phyloP scores from a whole-genome alignment of 2,329 filamentous ascomycete species.

The Pseudodiploospora longispora region DNA sequence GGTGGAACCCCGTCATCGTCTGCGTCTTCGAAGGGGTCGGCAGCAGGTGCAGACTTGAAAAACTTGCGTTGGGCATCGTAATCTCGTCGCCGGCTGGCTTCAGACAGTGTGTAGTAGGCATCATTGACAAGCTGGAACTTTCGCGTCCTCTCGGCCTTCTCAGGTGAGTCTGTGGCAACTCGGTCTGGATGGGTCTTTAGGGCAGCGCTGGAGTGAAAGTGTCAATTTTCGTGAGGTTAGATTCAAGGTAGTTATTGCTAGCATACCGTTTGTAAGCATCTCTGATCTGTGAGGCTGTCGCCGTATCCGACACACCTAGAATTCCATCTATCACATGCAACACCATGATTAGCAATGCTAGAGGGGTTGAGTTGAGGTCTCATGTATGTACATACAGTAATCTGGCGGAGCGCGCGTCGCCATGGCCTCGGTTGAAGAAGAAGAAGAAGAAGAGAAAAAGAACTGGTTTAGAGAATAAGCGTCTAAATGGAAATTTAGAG shows the following conservation, averaged over 20 bases:
- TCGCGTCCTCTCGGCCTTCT: slow-evolving; percentile 72
- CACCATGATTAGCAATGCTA: background rate
- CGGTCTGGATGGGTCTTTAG: slow-evolving; percentile 92
- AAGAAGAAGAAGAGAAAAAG: slow-evolving; percentile 1
- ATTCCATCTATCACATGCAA: slow-evolving; percentile 50
- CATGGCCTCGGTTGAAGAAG: slow-evolving; percentile 18
- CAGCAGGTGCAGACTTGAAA: slow-evolving; percentile 18
- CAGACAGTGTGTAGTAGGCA: slow-evolving; percentile 86
- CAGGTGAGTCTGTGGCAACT: slow-evolving; percentile 73
- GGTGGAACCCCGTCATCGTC: slow-evolving; percentile 31
- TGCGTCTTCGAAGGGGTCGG: slow-evolving; percentile 40
- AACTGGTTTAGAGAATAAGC: slow-evolving; percentile 1
- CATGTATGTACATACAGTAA: slow-evolving; percentile 41
- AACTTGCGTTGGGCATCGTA: slow-evolving; percentile 62
- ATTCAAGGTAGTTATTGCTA: background rate
- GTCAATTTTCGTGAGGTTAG: background rate
- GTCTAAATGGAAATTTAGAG: too few relatives aligned
- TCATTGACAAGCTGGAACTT: slow-evolving; percentile 90
- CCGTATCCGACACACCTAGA: slow-evolving; percentile 64
- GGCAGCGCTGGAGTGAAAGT: slow-evolving; percentile 55
- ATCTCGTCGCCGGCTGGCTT: slow-evolving; percentile 65
- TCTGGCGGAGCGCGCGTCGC: slow-evolving; percentile 40
- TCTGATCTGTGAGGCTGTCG: slow-evolving; percentile 75
- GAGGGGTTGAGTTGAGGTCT: too few relatives aligned
- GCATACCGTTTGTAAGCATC: slow-evolving; percentile 84